Evolutionary conservation across 805 yeast species (phyloP), one percentile per base, ranked within the genome.

Genomic region (Candida boidinii): DNA sequence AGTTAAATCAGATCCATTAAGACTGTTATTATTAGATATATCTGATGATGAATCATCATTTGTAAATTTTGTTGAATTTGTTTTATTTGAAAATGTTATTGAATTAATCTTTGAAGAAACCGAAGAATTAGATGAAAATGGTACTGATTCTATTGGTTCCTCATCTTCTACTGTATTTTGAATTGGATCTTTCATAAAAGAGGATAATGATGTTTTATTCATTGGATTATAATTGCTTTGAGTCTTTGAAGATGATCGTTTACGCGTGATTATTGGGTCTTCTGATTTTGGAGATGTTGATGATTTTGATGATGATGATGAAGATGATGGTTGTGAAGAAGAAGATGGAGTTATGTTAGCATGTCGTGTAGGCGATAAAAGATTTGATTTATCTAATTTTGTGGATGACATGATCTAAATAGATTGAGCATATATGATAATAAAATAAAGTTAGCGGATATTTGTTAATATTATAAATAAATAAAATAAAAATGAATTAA

Each of bases 221-320:
- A 48, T 43, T 0, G 61, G 52, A 31, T 51, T 51, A 37, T 50
- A 55, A 31, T 56, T 57, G 26, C 47, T 48, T 19, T 46, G 52
- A 2, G 59, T 51, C 33, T 49, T 53, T 2, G 62, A 56, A 3
- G 60, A 42, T 1, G 62, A 54, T 26, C 63, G 33, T 34, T 47
- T 53, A 25, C 63, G n/a, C n/a, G n/a, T n/a, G n/a, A n/a, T n/a
- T n/a, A n/a, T n/a, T n/a, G n/a, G n/a, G n/a, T n/a, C n/a, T n/a
- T n/a, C n/a, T n/a, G n/a, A n/a, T n/a, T n/a, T 46, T 20, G 50
- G 48, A 18, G 17, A 43, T 14, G 39, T 23, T 13, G 28, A 38
- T 8, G 36, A 28, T 8, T 13, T 29, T 4, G 31, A 25, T 8
- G 24, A 16, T 17, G 14, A 17, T 20, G 34, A 29, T 11, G 33